Percentiles rank a stretch among this genome's conserved stretches.
phyloP scores from a whole-genome alignment of 495 filamentous ascomycete species.

The Mycothermus thermophilus region DNA sequence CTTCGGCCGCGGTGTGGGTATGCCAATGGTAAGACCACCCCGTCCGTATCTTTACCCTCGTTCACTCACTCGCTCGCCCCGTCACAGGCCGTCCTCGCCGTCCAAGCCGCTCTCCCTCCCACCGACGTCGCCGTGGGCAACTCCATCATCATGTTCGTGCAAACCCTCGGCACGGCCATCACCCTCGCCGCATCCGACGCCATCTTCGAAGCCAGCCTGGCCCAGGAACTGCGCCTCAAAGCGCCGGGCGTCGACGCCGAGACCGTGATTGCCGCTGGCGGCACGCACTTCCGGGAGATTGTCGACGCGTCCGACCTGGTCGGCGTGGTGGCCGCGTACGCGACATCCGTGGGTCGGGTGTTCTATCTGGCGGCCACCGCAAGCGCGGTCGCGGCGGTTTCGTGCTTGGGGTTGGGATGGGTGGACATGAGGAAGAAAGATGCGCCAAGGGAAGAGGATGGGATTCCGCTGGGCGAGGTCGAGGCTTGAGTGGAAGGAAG shows the following conservation, averaged over 20 bases:
- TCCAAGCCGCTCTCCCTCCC: conserved; percentile 31
- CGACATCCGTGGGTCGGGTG: conserved; percentile 13
- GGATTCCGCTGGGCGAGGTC: no score
- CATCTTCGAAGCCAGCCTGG: conserved; percentile 43
- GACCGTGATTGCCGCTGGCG: conserved; percentile 25
- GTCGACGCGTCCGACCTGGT: conserved; percentile 5
- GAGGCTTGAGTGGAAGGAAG: no score
- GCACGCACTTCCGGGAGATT: conserved; percentile 29
- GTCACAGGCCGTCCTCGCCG: conserved; percentile 37
- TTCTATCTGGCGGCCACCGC: conserved; percentile 9
- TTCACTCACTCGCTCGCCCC: background rate
- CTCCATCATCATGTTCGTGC: conserved; percentile 46
- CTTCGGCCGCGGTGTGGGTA: conserved; percentile 46
- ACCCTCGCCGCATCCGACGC: conserved; percentile 44
- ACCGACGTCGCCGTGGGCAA: conserved; percentile 45
- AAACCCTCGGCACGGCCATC: conserved; percentile 47
- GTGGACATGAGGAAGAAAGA: conserved; percentile 11
- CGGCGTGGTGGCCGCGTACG: conserved; percentile 31
- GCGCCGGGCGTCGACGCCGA: conserved; percentile 10
- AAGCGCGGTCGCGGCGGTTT: conserved; percentile 5
- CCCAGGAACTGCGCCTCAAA: conserved; percentile 25
- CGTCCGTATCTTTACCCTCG: background rate
- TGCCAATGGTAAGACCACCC: conserved; percentile 29
- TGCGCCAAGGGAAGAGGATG: no score
- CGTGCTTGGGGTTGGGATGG: conserved; percentile 14